These are phyloP conservation scores for Rhizophagus clarus DNA, from an alignment of 192 early-diverging fungal genomes.

Conservation along the genomic window DNA sequence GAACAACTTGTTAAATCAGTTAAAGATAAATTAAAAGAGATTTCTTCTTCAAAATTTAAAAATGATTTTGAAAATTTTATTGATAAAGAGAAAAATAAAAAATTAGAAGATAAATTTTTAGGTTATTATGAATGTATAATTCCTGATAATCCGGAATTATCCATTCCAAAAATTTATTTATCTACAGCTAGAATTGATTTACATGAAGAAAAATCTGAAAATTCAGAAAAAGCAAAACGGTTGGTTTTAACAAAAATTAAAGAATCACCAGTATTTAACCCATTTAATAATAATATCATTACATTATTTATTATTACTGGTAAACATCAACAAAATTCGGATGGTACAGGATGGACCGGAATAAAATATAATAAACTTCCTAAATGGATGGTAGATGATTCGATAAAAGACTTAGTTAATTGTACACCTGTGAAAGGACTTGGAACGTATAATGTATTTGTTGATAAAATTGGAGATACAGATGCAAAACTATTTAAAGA, in stretches of 20 bases:
- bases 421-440: not conserved
- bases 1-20: not conserved
- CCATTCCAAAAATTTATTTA: not conserved
- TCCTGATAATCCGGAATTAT: not conserved
- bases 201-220: not conserved
- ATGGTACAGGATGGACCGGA: not conserved
- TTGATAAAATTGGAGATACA: not conserved
- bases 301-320: not conserved
- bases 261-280: too few species aligned
- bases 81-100: not conserved
- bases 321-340: not conserved
- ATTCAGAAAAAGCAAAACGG: not conserved
- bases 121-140: not conserved
- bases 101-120: not conserved
- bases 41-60: not conserved
- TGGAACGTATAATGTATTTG: not conserved
- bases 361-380: not conserved
- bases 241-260: not conserved
- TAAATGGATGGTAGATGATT: not conserved
- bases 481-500: not conserved
- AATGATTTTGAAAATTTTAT: not conserved
- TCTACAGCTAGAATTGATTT: not conserved
- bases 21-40: not conserved
- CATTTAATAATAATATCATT: not conserved
- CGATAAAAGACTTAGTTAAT: not conserved